phyloP scores from a whole-genome alignment of 495 filamentous ascomycete species.

The Neurospora sp. region DNA sequence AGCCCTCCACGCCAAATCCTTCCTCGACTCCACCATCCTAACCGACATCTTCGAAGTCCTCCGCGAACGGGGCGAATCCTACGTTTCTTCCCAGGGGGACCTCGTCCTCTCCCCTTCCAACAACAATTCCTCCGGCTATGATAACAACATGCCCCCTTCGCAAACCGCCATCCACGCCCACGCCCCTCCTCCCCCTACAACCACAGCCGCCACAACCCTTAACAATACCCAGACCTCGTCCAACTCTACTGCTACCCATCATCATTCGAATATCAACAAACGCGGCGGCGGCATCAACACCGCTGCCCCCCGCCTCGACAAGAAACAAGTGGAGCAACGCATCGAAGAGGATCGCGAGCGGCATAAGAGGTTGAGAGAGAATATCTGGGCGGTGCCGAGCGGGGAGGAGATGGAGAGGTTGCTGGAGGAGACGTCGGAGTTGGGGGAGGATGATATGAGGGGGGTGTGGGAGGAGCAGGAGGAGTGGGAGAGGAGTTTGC shows the following conservation, averaged over 20 bases:
- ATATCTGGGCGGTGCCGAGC: conserved; percentile 71
- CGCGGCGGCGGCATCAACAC: background rate
- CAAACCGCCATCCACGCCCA: conserved; percentile 9
- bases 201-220: background rate
- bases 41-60: conserved; percentile 70
- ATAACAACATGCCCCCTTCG: conserved; percentile 17
- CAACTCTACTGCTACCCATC: too few species aligned
- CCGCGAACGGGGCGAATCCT: conserved; percentile 54
- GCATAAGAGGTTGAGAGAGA: conserved; percentile 82
- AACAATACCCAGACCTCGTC: too few species aligned
- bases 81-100: conserved; percentile 24
- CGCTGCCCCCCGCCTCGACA: conserved; percentile 49
- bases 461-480: conserved; percentile 60
- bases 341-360: conserved; percentile 96
- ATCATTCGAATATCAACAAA: background rate
- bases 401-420: conserved; percentile 51
- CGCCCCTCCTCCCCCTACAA: conserved; percentile 7
- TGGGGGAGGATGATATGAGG: conserved; percentile 74
- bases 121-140: conserved; percentile 15
- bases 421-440: conserved; percentile 71
- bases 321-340: conserved; percentile 80
- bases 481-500: conserved; percentile 31
- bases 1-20: conserved; percentile 53
- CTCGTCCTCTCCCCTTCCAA: conserved; percentile 23
- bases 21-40: conserved; percentile 58